Evolutionary conservation across 2,329 filamentous ascomycete species (phyloP).

Genomic region (Claviceps digitariae): DNA sequence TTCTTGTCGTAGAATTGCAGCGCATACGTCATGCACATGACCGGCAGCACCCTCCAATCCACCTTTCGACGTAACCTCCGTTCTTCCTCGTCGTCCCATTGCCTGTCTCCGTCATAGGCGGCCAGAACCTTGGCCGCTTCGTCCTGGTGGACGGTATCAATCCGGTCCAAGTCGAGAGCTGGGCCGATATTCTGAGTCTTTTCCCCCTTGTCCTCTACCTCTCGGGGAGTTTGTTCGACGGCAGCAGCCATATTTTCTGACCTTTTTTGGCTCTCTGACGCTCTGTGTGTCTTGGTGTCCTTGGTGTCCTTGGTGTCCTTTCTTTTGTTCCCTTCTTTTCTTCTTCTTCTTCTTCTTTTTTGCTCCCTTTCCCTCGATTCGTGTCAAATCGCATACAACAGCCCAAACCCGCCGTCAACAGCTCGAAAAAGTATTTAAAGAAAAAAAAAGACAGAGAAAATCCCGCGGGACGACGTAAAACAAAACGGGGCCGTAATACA

Average conservation of each 20-base stretch:
- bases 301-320: no score
- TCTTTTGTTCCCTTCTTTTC: no score
- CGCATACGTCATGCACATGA: slow-evolving; percentile 6
- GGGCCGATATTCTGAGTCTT: neutral
- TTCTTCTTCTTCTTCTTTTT: no score
- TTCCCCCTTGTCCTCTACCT: neutral
- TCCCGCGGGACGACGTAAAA: no score
- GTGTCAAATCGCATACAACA: no score
- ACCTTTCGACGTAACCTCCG: neutral
- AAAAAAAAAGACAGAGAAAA: no score
- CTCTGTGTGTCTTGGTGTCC: no score
- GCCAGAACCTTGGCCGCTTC: neutral
- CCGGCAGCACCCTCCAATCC: slow-evolving; percentile 21
- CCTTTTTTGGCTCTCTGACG: neutral
- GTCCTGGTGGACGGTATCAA: neutral
- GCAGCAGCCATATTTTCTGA: neutral
- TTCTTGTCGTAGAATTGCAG: slow-evolving; percentile 8
- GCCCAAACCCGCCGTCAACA: no score
- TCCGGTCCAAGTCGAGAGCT: neutral
- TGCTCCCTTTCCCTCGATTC: no score
- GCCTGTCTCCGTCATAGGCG: neutral
- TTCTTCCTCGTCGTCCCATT: neutral
- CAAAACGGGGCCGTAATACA: no score
- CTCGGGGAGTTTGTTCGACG: neutral
- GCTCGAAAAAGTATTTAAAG: no score